A percentile compares a stretch with the other conserved stretches of the same genome.
Evolutionary conservation across 192 early-diverging fungal genomes (phyloP).

Genomic region (Coemansia sp.): DNA sequence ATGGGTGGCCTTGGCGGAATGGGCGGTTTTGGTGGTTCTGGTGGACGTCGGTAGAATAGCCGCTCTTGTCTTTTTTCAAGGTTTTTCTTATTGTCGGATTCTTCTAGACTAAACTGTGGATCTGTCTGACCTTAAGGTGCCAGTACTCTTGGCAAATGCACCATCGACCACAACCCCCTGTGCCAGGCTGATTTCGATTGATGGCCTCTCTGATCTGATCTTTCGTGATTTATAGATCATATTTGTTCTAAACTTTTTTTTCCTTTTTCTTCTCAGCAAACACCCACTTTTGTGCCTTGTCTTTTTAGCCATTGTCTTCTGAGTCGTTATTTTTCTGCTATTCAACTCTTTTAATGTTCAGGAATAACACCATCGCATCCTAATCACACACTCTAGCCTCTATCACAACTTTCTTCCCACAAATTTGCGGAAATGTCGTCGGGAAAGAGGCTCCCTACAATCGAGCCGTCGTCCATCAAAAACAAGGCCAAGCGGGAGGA

Average conservation of each 20-base stretch:
- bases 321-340: not conserved
- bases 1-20: conserved; percentile 33
- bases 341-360: conserved; percentile 7
- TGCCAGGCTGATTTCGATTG: no score
- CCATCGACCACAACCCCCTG: no score
- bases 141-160: no score
- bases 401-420: not conserved
- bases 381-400: not conserved
- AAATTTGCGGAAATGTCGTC: conserved; percentile 16
- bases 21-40: conserved; percentile 14
- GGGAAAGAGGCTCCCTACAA: conserved; percentile 14
- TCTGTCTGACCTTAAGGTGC: no score
- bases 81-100: no score
- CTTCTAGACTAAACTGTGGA: no score
- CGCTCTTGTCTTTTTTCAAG: no score
- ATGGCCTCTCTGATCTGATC: no score
- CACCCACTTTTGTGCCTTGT: not conserved
- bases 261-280: not conserved
- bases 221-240: not conserved
- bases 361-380: not conserved
- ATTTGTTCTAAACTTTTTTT: not conserved
- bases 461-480: conserved; percentile 59
- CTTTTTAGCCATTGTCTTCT: not conserved
- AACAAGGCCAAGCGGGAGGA: conserved; percentile 88
- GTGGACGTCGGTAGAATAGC: conserved; percentile 30